phyloP scores from a whole-genome alignment of 352 stramenopile species.

The Thraustotheca clavata region DNA sequence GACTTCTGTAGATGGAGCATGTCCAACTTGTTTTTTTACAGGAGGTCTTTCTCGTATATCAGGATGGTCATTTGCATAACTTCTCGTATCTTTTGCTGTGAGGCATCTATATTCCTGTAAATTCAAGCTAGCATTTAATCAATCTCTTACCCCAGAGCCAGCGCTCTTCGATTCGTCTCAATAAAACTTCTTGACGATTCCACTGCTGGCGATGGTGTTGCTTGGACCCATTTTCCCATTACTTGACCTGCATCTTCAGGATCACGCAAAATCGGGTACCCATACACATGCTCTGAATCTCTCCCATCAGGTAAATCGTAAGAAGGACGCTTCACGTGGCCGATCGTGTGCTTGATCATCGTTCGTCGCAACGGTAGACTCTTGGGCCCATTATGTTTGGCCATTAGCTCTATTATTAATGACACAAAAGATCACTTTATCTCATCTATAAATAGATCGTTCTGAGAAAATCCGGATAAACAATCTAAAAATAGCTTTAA shows the following conservation, averaged over 20 bases:
- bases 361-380: constrained; percentile 46
- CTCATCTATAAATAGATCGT: constrained; percentile 10
- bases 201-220: constrained; percentile 48
- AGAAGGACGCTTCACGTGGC: constrained; percentile 40
- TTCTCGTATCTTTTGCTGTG: constrained; percentile 42
- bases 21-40: constrained; percentile 44
- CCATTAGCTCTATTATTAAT: too few relatives aligned
- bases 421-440: background rate
- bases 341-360: constrained; percentile 76
- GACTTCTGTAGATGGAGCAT: constrained; percentile 43
- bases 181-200: constrained; percentile 66
- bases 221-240: constrained; percentile 61
- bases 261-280: constrained; percentile 55
- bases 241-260: constrained; percentile 63
- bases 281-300: constrained; percentile 57
- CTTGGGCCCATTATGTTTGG: constrained; percentile 22
- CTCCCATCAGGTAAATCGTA: constrained; percentile 64
- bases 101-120: constrained; percentile 31
- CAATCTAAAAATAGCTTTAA: constrained; percentile 7
- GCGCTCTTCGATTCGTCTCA: constrained; percentile 64
- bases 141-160: constrained; percentile 37
- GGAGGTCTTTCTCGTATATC: constrained; percentile 60
- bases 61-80: constrained; percentile 58
- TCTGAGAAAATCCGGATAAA: constrained; percentile 7
- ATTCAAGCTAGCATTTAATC: too few relatives aligned